Base-by-base conservation (phyloP, 768 basidiomycete species). In the Gyrodon lividus region DNA sequence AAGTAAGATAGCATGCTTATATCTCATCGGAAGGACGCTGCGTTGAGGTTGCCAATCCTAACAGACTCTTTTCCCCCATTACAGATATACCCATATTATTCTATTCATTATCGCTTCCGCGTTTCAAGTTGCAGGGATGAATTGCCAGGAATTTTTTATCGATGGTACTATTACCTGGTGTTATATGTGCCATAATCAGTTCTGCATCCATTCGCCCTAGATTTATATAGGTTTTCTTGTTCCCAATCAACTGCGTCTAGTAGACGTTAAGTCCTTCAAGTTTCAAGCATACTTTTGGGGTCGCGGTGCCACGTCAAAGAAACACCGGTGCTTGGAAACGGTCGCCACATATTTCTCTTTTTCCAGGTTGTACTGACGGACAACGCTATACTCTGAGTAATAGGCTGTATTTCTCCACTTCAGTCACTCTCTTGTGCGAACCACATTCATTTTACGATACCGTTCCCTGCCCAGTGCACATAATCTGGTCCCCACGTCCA, bases 61-160 rank as follows among this genome's bases (percentile, higher is more conserved):
- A 66, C 48, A 63, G 66, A 63, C 54, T 38, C 17, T 31, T 50
- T 31, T 57, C 53, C 54, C 43, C 51, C 52, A 54, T 56, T 40
- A 43, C 54, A 55, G 39, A 37, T 56, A 66, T 66, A 68, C 66
- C 66, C 68, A 50, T 46, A 44, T 47, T 51, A 63, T 63, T 50
- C 46, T 58, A 53, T 55, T 42, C 23, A 50, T 26, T 50, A 49
- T 51, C 44, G 26, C 23, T 46, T 38, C 35, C 44, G 44, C 44
- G 2, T 52, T 56, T 56, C 23, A 39, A 30, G 35, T 35, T 52
- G 30, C 56, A 44, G 37, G 33, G 26, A 37, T 39, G 34, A 34
- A 37, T 38, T 40, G 58, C 48, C 22, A 39, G 31, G 45, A 51
- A 31, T 35, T 48, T 51, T 42, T 26, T 53, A 41, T 33, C 30